Conservation (phyloP, 1,284 basidiomycete genomes). For the Leccinum griseonigrum region DNA sequence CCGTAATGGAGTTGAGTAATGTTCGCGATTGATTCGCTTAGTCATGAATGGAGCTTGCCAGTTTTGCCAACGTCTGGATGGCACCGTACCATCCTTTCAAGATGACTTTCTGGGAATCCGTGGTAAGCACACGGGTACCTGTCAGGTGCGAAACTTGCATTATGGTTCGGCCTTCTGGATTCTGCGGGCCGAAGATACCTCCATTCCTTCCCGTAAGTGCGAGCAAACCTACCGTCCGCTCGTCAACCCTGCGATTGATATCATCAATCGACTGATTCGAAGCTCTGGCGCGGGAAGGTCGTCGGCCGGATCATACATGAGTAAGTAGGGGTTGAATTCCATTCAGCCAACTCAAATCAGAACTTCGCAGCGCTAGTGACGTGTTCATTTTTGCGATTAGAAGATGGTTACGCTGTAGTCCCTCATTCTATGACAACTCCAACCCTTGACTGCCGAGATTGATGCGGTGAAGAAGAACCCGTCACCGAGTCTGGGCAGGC, state of each 20-base stretch:
- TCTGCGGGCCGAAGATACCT: slow-evolving; percentile 3
- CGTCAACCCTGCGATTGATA: neutral
- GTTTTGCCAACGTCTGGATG: neutral
- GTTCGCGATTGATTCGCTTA: slow-evolving; percentile 15
- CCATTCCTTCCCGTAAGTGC: slow-evolving; percentile 14
- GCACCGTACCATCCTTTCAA: slow-evolving; percentile 6
- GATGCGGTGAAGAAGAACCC: neutral
- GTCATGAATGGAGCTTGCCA: slow-evolving; percentile 12
- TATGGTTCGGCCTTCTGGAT: slow-evolving; percentile 1
- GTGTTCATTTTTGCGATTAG: neutral
- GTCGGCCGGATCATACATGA: slow-evolving; percentile 23
- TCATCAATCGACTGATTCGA: neutral
- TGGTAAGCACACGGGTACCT: neutral
- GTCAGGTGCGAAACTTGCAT: slow-evolving; percentile 1
- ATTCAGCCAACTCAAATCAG: slow-evolving; percentile 3
- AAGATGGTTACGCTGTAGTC: slow-evolving; percentile 8
- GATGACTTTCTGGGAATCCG: slow-evolving; percentile 18
- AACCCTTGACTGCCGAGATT: slow-evolving; percentile 1
- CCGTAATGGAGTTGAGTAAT: neutral
- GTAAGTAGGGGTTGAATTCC: neutral
- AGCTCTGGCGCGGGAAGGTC: neutral
- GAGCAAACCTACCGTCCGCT: slow-evolving; percentile 5
- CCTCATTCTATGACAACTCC: slow-evolving; percentile 14
- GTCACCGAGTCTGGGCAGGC: slow-evolving; percentile 2
- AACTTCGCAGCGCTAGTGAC: neutral